Evolutionary conservation across 176 grass and related monocot genomes (phyloP), one percentile per base, ranked within the genome.

Genomic region (Oryza coarctata): DNA sequence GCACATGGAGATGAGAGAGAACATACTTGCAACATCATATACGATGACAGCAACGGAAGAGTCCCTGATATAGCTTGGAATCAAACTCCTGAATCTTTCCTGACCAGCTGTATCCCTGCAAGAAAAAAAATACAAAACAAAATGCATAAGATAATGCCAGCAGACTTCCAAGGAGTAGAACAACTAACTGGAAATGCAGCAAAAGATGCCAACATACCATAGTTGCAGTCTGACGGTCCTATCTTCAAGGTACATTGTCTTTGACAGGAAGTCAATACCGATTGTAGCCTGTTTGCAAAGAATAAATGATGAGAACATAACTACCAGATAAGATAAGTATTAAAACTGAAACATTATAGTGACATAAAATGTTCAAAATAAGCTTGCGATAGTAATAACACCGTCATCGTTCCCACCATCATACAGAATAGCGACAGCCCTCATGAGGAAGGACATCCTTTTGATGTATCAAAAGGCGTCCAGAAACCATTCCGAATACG

Each of bases 1-100:
- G 77, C 50, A 71, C 22, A 10, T 23, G 15, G 29, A 7, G 34
- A 20, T 27, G 77, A 45, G 68, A 80, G 81, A 34, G 39, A 67
- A 20, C 80, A 89, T 94, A 98, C 95, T 98, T 86, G 95, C 92
- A 65, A 98, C 92, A 86, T 98, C 95, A 35, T 84, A 98, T 78
- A 98, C 95, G 80, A 98, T 94, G 66, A 98, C 95, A 68, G 92
- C 95, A 83, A 98, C 92, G 30, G 95, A 98, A 68, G 95, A 98
- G 76, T 98, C 95, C 72, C 95, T 87, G 73, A 98, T 98, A 62
- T 98, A 98, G 85, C 92, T 98, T 50, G 95, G 95, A 82, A 98
- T 98, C 74, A 98, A 83, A 85, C 95, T 98, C 82, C 92, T 95
- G 79, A 95, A 98, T 86, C 95, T 86, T 86, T 98, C 92, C 85